phyloP scores from a whole-genome alignment of 192 early-diverging fungal species.

The Coemansia sp. region DNA sequence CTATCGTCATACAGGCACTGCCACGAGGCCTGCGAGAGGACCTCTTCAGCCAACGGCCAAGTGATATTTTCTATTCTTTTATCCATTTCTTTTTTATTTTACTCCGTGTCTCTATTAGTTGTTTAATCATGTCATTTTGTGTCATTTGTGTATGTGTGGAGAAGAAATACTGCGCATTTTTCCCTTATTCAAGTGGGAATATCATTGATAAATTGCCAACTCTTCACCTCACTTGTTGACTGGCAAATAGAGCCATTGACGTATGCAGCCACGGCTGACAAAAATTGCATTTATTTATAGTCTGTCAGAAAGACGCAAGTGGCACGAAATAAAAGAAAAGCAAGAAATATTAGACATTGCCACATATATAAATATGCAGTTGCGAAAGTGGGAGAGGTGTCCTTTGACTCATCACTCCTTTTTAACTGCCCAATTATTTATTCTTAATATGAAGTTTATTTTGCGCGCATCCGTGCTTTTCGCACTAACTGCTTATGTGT shows the following conservation, averaged over 20 bases:
- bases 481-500: not conserved
- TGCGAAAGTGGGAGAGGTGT: not conserved
- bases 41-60: not conserved
- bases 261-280: not conserved
- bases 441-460: not conserved
- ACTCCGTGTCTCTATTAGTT: not conserved
- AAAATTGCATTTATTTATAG: not conserved
- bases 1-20: slow-evolving; percentile 48
- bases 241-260: not conserved
- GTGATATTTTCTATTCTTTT: not conserved
- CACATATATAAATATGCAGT: not conserved
- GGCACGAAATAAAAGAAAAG: not conserved
- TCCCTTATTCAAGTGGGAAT: not conserved
- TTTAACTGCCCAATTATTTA: not conserved
- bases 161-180: not conserved
- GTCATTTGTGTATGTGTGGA: no score
- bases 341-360: not conserved
- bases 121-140: not conserved
- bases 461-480: not conserved
- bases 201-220: slow-evolving; percentile 7
- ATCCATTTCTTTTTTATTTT: not conserved
- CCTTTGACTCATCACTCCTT: not conserved
- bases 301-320: not conserved
- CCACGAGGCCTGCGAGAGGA: slow-evolving; percentile 28
- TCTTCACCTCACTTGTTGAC: not conserved